phyloP scores from a whole-genome alignment of 2,329 filamentous ascomycete species.

The Sporothrix euskadiensis region DNA sequence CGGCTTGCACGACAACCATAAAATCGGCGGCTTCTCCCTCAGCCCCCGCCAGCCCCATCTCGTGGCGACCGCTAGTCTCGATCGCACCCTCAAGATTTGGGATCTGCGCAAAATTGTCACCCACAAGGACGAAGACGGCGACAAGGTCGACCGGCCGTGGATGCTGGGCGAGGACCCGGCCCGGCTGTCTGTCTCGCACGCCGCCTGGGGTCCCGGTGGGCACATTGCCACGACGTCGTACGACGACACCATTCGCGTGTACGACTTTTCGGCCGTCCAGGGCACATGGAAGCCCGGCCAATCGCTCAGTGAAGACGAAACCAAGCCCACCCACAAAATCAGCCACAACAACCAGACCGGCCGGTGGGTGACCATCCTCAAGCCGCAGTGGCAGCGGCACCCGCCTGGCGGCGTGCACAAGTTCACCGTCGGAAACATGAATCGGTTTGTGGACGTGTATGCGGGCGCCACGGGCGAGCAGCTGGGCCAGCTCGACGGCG shows the following conservation, averaged over 20 bases:
- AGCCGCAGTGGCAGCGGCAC: constrained; percentile 81
- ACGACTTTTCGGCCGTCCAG: constrained; percentile 67
- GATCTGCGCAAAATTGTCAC: constrained; percentile 78
- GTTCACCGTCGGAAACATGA: constrained; percentile 96
- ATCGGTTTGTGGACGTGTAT: constrained; percentile 91
- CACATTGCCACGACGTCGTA: constrained; percentile 91
- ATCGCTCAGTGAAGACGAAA: constrained; percentile 58
- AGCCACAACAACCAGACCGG: constrained; percentile 95
- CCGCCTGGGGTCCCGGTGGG: constrained; percentile 81
- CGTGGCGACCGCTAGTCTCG: constrained; percentile 83
- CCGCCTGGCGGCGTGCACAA: constrained; percentile 80
- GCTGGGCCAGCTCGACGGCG: constrained; percentile 81
- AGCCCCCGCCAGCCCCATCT: constrained; percentile 79
- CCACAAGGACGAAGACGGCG: constrained; percentile 48
- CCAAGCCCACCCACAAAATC: constrained; percentile 69
- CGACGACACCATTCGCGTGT: constrained; percentile 92
- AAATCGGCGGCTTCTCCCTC: constrained; percentile 90
- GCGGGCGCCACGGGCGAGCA: constrained; percentile 67
- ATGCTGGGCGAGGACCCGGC: constrained; percentile 81
- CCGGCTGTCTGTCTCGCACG: constrained; percentile 84
- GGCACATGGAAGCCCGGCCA: constrained; percentile 59
- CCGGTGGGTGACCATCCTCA: constrained; percentile 82
- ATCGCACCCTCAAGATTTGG: constrained; percentile 89
- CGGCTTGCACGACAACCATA: constrained; percentile 73
- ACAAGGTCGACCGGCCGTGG: constrained; percentile 56